Evolutionary conservation across 331 rosid genomes (phyloP).

Genomic region (Spiraea crenata): DNA sequence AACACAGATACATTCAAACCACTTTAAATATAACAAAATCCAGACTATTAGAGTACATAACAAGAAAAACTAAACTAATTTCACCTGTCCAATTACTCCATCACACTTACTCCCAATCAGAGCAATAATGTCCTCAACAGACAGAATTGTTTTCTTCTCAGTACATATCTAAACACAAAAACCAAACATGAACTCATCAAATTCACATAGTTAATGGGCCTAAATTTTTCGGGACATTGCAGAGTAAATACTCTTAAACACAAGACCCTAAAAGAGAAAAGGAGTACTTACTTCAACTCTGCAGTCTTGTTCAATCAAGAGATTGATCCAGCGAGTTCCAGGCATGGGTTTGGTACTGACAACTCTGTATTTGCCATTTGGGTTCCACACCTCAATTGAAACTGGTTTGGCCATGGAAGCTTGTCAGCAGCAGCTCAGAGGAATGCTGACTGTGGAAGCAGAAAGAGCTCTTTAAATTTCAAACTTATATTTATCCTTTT

Average conservation of each 20-base stretch:
- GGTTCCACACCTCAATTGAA: constrained; percentile 87
- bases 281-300: constrained; percentile 71
- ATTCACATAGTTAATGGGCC: not conserved
- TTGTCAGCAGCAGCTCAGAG: constrained; percentile 8
- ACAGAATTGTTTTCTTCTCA: constrained; percentile 86
- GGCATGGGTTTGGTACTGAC: constrained; percentile 98
- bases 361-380: constrained; percentile 92
- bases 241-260: not conserved
- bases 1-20: constrained; percentile 10
- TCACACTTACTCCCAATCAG: constrained; percentile 90
- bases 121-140: constrained; percentile 89
- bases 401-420: constrained; percentile 76
- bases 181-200: constrained; percentile 3
- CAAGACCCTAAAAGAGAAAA: not conserved
- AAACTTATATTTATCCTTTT: too few relatives aligned
- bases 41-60: not conserved
- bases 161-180: constrained; percentile 65
- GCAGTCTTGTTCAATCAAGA: constrained; percentile 80
- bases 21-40: not conserved
- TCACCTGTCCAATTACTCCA: constrained; percentile 98
- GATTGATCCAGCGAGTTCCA: constrained; percentile 97
- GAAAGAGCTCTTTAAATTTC: not conserved
- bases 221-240: too few relatives aligned
- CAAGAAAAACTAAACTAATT: not conserved
- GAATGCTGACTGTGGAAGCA: not conserved